Evolutionary conservation across 192 early-diverging fungal genomes (phyloP).

Genomic region (Coemansia erecta): DNA sequence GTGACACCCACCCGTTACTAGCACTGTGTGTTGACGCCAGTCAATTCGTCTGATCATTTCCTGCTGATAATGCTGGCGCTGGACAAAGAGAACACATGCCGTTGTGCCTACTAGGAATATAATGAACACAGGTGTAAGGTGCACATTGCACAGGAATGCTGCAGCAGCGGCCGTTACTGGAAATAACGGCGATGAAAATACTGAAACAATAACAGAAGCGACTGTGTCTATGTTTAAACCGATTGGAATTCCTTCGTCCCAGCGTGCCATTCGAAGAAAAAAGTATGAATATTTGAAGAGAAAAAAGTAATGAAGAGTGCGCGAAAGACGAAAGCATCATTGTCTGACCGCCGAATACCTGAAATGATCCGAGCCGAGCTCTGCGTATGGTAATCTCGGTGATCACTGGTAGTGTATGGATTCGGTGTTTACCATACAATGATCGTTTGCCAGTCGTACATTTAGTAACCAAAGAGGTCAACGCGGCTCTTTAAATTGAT

Average conservation of each 20-base stretch:
- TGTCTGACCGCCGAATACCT: no score
- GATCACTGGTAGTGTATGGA: no score
- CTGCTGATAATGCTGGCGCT: neutral
- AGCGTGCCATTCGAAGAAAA: no score
- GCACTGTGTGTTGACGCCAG: conserved; percentile 34
- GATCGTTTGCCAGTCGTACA: no score
- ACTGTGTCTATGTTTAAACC: conserved; percentile 41
- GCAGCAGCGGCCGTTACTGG: conserved; percentile 1
- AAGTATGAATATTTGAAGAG: no score
- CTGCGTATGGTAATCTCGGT: neutral
- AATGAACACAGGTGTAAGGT: conserved; percentile 11
- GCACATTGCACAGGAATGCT: conserved; percentile 12
- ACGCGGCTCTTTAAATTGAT: no score
- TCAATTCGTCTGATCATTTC: conserved; percentile 9
- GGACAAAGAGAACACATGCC: neutral
- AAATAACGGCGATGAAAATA: conserved; percentile 13
- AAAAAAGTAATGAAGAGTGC: no score
- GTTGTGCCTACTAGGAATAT: conserved; percentile 5
- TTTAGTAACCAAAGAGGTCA: no score
- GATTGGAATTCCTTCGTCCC: conserved; percentile 3
- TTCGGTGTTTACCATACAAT: neutral
- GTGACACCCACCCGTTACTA: conserved; percentile 46
- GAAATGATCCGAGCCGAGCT: no score
- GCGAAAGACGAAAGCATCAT: no score
- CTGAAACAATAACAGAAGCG: conserved; percentile 1